Conservation (phyloP, 1,139 yeast species). For the Debaryomyces psychrophilus region DNA sequence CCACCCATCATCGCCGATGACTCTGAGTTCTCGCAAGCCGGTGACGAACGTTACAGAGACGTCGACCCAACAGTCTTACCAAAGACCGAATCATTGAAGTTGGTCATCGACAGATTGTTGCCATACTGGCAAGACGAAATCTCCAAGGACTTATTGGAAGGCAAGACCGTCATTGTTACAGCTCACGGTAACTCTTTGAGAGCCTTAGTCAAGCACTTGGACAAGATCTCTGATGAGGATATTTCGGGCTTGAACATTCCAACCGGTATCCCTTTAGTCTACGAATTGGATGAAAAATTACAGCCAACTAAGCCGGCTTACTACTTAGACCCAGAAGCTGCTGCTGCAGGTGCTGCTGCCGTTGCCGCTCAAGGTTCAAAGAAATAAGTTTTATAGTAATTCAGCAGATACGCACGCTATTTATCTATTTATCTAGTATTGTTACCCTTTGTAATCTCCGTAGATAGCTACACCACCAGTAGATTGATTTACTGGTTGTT, state of each 20-base stretch:
- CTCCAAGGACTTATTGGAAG: conserved; percentile 78
- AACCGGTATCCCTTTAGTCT: conserved; percentile 98
- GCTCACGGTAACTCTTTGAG: conserved; percentile 99
- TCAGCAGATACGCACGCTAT: neutral
- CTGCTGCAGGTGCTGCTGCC: conserved; percentile 99
- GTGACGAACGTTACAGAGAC: conserved; percentile 82
- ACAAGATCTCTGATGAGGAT: conserved; percentile 87
- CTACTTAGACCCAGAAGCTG: conserved; percentile 99
- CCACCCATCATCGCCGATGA: conserved; percentile 86
- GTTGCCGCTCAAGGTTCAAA: conserved; percentile 92
- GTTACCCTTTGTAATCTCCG: neutral
- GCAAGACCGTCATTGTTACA: conserved; percentile 89
- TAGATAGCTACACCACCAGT: neutral
- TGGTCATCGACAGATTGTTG: conserved; percentile 94
- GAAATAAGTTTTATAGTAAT: conserved; percentile 30
- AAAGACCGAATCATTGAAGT: conserved; percentile 90
- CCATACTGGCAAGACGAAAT: conserved; percentile 98
- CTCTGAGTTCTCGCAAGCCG: conserved; percentile 81
- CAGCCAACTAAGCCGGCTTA: conserved; percentile 91
- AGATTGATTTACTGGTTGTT: neutral
- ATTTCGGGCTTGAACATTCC: conserved; percentile 96
- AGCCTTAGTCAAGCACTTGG: conserved; percentile 95
- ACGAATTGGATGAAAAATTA: conserved; percentile 87
- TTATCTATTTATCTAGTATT: neutral
- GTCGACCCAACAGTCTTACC: conserved; percentile 87